Evolutionary conservation across 345 rosid species (phyloP).

Genomic region (Clausena lansium): DNA sequence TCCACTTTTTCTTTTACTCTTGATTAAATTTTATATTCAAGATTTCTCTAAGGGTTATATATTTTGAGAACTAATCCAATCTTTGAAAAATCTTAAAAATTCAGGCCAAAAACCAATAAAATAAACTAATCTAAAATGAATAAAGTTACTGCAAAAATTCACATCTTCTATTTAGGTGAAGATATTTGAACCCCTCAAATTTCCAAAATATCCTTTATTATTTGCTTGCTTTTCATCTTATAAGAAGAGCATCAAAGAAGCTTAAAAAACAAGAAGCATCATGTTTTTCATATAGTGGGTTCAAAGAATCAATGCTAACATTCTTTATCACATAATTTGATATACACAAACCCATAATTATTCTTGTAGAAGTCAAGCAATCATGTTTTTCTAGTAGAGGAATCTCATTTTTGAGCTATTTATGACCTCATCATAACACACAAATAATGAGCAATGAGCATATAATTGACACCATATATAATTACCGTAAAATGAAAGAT

Average conservation of each 20-base stretch:
- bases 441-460: not conserved
- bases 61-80: too few species aligned
- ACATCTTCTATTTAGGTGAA: too few species aligned
- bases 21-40: too few species aligned
- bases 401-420: not conserved
- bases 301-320: not conserved
- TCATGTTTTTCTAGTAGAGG: not conserved
- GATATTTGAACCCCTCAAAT: too few species aligned
- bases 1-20: too few species aligned
- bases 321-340: not conserved
- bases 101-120: too few species aligned
- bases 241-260: not conserved
- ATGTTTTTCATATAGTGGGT: not conserved
- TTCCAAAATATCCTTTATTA: too few species aligned
- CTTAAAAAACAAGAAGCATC: not conserved
- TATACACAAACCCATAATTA: not conserved
- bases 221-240: not conserved
- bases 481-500: not conserved
- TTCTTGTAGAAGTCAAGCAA: not conserved
- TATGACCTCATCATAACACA: not conserved
- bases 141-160: too few species aligned
- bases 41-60: too few species aligned
- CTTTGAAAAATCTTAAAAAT: too few species aligned
- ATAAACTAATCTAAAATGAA: too few species aligned
- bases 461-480: not conserved